Evolutionary conservation across 768 basidiomycete species (phyloP), one percentile per base, ranked within the genome.

Genomic region (Postia placenta): DNA sequence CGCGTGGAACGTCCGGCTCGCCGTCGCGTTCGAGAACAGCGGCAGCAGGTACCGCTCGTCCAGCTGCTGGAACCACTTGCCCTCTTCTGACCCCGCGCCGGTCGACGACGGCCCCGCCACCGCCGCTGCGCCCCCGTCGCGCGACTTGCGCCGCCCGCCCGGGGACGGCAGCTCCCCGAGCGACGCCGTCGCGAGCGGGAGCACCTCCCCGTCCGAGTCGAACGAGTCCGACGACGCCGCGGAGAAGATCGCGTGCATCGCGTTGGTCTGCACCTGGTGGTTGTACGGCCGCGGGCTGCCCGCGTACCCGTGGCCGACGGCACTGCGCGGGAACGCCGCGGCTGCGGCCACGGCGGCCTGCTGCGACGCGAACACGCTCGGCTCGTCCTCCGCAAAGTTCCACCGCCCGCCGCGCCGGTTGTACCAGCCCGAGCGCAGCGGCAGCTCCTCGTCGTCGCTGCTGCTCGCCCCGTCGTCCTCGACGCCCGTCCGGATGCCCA

Each of bases 1-100:
- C 2, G 90, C 89, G 58, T 92, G 83, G 74, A 89, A 91, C 52
- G 85, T 85, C 57, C 90, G 74, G 55, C 86, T 89, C 15, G 91
- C 91, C 0, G 91, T 92, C 14, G 88, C 89, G 60, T 93, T 93
- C 42, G 90, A 91, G 71, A 92, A 98, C 30, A 97, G 71, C 19
- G 94, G 94, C 2, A 98, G 68, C 17, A 99, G 71, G 64, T 95
- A 99, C 55, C 92, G 78, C 69, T 99, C 93, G 67, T 99, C 95
- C 33, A 99, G 69, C 39, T 85, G 76, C 58, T 93, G 92, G 82
- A 97, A 97, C 92, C 93, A 97, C 64, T 90, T 89, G 24, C 89
- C 85, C 46, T 95, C 92, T 50, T 87, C 85, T 3, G 70, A 75
- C 3, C 68, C 56, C n/a, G 56, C 42, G 14, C n/a, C 33, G 5